phyloP scores from a whole-genome alignment of 1,284 basidiomycete species.

The Golubevia sp. region DNA sequence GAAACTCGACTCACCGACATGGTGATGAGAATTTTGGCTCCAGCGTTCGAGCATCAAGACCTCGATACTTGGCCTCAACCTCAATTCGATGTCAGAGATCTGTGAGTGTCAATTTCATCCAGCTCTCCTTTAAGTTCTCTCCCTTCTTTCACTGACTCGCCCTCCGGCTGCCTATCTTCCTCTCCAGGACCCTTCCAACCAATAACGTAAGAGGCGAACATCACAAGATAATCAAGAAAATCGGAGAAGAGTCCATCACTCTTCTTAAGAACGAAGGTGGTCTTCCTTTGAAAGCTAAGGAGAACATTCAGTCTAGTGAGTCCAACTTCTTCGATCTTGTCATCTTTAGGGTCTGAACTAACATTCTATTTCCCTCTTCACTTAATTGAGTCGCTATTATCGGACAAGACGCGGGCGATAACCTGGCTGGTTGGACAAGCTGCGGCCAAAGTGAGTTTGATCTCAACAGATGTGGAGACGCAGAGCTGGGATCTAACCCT shows the following conservation, averaged over 20 bases:
- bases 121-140: not conserved
- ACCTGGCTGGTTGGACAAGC: conserved; percentile 17
- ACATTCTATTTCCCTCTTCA: too few relatives aligned
- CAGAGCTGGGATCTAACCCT: too few relatives aligned
- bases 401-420: conserved; percentile 23
- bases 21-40: conserved; percentile 48
- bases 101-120: not conserved
- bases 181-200: conserved; percentile 27
- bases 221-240: conserved; percentile 24
- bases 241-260: conserved; percentile 27
- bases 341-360: conserved; percentile 10
- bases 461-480: too few relatives aligned
- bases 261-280: conserved; percentile 29
- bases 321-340: conserved; percentile 12
- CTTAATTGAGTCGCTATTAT: conserved; percentile 23
- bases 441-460: conserved; percentile 16
- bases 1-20: conserved; percentile 67
- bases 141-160: not conserved
- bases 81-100: too few relatives aligned
- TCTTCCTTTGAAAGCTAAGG: conserved; percentile 14
- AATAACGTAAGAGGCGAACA: conserved; percentile 31
- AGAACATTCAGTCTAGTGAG: not conserved
- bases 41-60: conserved; percentile 36
- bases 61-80: conserved; percentile 13
- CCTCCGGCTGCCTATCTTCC: conserved; percentile 26